These are phyloP conservation scores for Zea luxurians DNA, from an alignment of 176 grass and related monocot species.

Conservation along the genomic window DNA sequence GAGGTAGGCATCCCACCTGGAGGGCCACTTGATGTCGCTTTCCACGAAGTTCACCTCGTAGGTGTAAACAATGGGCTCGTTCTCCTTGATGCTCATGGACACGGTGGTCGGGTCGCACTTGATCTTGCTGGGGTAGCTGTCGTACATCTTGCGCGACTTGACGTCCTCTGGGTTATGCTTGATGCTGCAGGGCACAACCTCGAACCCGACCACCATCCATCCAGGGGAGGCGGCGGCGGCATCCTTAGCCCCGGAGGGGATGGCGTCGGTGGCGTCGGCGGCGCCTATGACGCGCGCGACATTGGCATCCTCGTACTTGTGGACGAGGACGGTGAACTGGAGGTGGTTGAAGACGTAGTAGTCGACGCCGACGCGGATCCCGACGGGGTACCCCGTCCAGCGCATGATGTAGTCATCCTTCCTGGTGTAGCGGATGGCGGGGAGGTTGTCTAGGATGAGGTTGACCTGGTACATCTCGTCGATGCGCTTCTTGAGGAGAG, in stretches of 20 bases:
- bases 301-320: slow-evolving; percentile 70
- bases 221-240: slow-evolving; percentile 21
- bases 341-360: slow-evolving; percentile 90
- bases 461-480: slow-evolving; percentile 90
- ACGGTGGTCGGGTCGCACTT: slow-evolving; percentile 65
- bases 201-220: slow-evolving; percentile 79
- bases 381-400: slow-evolving; percentile 75
- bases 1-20: slow-evolving; percentile 76
- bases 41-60: slow-evolving; percentile 70
- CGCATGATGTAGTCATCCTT: slow-evolving; percentile 66
- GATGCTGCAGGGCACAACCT: slow-evolving; percentile 75
- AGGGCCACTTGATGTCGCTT: slow-evolving; percentile 88
- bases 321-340: slow-evolving; percentile 74
- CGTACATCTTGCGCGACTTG: slow-evolving; percentile 58
- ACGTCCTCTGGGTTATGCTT: slow-evolving; percentile 49
- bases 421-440: slow-evolving; percentile 73
- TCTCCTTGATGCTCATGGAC: slow-evolving; percentile 64
- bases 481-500: slow-evolving; percentile 65
- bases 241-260: slow-evolving; percentile 33
- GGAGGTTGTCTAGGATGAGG: slow-evolving; percentile 81
- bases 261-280: slow-evolving; percentile 51
- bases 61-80: slow-evolving; percentile 68
- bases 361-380: slow-evolving; percentile 51
- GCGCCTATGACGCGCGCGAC: slow-evolving; percentile 58
- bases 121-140: slow-evolving; percentile 48